Conservation (phyloP, 2,329 filamentous ascomycete species). For the Botrytis elliptica region DNA sequence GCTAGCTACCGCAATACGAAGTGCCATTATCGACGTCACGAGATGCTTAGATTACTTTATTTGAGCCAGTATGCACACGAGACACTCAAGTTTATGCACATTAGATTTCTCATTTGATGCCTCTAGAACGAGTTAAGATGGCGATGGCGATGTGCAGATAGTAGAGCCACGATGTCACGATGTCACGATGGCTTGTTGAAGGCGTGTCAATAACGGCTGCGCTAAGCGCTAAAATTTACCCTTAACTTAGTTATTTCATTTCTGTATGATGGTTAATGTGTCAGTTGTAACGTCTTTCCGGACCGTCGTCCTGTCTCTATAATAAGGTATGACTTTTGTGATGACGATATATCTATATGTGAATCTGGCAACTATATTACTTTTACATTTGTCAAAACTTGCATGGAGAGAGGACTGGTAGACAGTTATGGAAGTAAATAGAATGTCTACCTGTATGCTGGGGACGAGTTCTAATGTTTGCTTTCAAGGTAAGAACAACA, state of each 20-base stretch:
- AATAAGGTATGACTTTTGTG: not conserved
- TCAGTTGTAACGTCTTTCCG: not conserved
- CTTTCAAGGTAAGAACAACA: not conserved
- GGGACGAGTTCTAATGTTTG: not conserved
- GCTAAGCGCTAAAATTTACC: not conserved
- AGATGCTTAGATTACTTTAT: not conserved
- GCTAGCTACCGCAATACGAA: not conserved
- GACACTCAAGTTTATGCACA: not conserved
- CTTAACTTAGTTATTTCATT: not conserved
- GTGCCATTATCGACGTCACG: not conserved
- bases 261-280: not conserved
- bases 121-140: not conserved
- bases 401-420: not conserved
- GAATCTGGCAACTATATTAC: not conserved
- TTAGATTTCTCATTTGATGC: not conserved
- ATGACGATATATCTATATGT: not conserved
- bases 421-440: not conserved
- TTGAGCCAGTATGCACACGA: not conserved
- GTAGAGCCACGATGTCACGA: not conserved
- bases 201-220: constrained; percentile 8
- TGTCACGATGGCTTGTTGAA: not conserved
- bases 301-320: not conserved
- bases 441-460: not conserved
- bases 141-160: not conserved
- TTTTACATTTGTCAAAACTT: not conserved